Conservation (phyloP, 192 early-diverging fungal genomes). For the Coemansia sp. region DNA sequence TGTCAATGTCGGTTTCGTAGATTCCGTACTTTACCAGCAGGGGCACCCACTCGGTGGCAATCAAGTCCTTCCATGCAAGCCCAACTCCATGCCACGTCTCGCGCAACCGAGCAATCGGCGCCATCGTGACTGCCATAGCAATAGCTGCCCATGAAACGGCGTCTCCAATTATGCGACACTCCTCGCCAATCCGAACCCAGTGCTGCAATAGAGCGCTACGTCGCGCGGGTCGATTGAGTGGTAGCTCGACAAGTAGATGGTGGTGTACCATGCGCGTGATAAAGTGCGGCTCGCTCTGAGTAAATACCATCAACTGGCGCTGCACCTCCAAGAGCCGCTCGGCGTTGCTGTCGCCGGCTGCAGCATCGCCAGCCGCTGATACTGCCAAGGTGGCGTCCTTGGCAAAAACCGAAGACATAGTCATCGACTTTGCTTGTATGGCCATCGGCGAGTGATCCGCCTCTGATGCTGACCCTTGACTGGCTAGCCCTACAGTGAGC, state of each 20-base stretch:
- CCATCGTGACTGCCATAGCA: constrained; percentile 65
- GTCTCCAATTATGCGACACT: constrained; percentile 58
- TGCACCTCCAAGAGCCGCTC: constrained; percentile 28
- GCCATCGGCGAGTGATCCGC: constrained; percentile 5
- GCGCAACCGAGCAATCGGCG: constrained; percentile 62
- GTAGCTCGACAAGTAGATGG: constrained; percentile 63
- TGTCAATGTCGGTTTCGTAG: constrained; percentile 48
- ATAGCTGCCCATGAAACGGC: constrained; percentile 65
- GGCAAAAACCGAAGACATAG: background rate
- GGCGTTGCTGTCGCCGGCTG: background rate
- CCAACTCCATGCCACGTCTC: constrained; percentile 69
- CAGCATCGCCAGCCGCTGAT: background rate
- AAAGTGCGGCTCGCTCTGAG: constrained; percentile 66
- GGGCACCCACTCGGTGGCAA: constrained; percentile 61
- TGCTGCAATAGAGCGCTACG: constrained; percentile 60
- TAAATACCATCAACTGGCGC: constrained; percentile 55
- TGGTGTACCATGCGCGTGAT: constrained; percentile 65
- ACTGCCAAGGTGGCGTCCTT: background rate
- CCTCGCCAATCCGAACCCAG: constrained; percentile 67
- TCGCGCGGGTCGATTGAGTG: constrained; percentile 48
- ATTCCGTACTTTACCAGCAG: constrained; percentile 57
- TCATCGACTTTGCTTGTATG: background rate
- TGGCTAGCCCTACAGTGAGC: constrained; percentile 17
- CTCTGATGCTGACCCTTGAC: background rate
- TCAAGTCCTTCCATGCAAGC: constrained; percentile 46